These are phyloP conservation scores for Pinus tabuliformis DNA, from an alignment of 75 land plant species.

Conservation along the genomic window DNA sequence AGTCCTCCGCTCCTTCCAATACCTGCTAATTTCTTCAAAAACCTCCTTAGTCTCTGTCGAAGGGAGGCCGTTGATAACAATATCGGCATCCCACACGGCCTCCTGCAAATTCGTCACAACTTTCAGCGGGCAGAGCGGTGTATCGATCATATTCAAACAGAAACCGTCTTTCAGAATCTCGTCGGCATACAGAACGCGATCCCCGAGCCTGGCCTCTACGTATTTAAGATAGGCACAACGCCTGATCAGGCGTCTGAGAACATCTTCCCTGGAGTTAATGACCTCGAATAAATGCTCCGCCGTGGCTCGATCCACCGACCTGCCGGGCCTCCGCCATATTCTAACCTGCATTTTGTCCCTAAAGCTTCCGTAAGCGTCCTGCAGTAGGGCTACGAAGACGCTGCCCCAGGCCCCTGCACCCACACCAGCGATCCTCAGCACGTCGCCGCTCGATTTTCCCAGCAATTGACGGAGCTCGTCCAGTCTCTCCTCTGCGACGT, in stretches of 20 bases:
- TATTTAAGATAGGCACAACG: slow-evolving; percentile 53
- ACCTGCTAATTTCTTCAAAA: slow-evolving; percentile 39
- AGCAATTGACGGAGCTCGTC: slow-evolving; percentile 26
- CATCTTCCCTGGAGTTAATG: slow-evolving; percentile 47
- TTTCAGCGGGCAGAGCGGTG: slow-evolving; percentile 44
- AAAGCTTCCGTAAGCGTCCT: slow-evolving; percentile 37
- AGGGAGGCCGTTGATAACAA: slow-evolving; percentile 44
- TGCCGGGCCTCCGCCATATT: slow-evolving; percentile 43
- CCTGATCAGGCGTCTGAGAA: slow-evolving; percentile 40
- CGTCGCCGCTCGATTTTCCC: slow-evolving; percentile 35
- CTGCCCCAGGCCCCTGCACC: slow-evolving; percentile 57
- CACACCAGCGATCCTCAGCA: slow-evolving; percentile 31
- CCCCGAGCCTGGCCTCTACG: slow-evolving; percentile 48
- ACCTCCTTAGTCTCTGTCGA: slow-evolving; percentile 40
- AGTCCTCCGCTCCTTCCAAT: slow-evolving; percentile 44
- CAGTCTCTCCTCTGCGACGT: slow-evolving; percentile 3
- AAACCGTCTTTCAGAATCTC: slow-evolving; percentile 50
- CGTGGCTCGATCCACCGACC: slow-evolving; percentile 30
- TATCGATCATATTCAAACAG: slow-evolving; percentile 48
- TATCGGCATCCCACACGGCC: slow-evolving; percentile 55
- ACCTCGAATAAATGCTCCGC: slow-evolving; percentile 51
- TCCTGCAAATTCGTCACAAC: slow-evolving; percentile 54
- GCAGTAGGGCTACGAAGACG: slow-evolving; percentile 41
- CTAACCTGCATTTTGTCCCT: slow-evolving; percentile 35
- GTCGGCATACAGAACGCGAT: slow-evolving; percentile 39